A percentile compares a stretch with the other conserved stretches of the same genome.
phyloP scores from a whole-genome alignment of 345 rosid species.

The Garcia nutans region DNA sequence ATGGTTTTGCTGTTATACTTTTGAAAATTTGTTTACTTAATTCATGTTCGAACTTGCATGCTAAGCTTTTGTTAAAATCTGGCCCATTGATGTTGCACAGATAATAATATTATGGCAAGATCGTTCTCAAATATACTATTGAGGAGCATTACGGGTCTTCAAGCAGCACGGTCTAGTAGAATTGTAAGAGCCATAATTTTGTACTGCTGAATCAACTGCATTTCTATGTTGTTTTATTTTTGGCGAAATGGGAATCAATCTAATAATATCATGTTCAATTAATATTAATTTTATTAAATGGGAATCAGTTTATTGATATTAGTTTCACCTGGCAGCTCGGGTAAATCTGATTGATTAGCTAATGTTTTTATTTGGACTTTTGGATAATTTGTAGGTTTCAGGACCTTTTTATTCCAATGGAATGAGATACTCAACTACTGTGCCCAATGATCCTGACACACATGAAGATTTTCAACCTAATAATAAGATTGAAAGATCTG shows the following conservation, averaged over 20 bases:
- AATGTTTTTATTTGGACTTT: background rate
- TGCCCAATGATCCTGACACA: constrained; percentile 72
- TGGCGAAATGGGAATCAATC: background rate
- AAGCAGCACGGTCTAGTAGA: constrained; percentile 43
- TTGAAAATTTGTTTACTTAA: background rate
- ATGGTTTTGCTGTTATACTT: background rate
- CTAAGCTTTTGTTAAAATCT: background rate
- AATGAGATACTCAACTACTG: constrained; percentile 44
- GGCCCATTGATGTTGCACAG: background rate
- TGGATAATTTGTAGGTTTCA: constrained; percentile 41
- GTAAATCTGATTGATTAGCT: background rate
- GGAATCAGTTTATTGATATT: too few species aligned
- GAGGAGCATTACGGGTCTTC: constrained; percentile 44
- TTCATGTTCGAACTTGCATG: too few species aligned
- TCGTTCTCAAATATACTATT: constrained; percentile 54
- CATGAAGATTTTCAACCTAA: constrained; percentile 82
- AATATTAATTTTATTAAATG: background rate
- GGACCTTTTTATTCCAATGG: constrained; percentile 41
- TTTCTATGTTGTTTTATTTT: too few species aligned
- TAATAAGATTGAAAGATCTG: constrained; percentile 52
- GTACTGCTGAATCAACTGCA: background rate
- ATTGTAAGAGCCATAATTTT: constrained; percentile 37
- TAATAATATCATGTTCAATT: background rate
- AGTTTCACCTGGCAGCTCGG: background rate
- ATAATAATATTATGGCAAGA: constrained; percentile 47